phyloP scores from a whole-genome alignment of 331 rosid genomes.

The Malus hybrid region DNA sequence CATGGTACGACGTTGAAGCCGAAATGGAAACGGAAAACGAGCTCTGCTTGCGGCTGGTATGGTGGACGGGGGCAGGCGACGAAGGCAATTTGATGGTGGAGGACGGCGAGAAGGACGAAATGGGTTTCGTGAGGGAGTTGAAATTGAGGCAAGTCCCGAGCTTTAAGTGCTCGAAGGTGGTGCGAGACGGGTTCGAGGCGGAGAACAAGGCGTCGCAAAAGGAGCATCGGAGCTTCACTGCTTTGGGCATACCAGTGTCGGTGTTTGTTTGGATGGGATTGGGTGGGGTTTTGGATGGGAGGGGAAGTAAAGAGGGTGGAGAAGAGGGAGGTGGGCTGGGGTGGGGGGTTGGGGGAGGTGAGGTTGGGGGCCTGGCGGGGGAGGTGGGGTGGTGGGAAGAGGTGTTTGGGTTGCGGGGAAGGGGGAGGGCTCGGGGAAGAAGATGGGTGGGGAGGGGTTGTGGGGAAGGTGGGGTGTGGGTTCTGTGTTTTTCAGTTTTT shows the following conservation, averaged over 20 bases:
- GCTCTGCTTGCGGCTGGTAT: conserved; percentile 40
- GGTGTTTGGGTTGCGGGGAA: too few relatives aligned
- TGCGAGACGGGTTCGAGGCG: conserved; percentile 83
- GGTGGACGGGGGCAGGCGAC: conserved; percentile 11
- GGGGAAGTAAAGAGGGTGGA: too few relatives aligned
- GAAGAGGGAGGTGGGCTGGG: too few relatives aligned
- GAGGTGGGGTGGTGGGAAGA: too few relatives aligned
- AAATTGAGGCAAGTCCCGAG: conserved; percentile 95
- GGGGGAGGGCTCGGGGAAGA: too few relatives aligned
- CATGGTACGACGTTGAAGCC: conserved; percentile 33
- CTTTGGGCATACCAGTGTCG: conserved; percentile 71
- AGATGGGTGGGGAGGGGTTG: too few relatives aligned
- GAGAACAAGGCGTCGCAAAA: conserved; percentile 87
- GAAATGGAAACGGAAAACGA: conserved; percentile 19
- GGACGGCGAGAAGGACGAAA: conserved; percentile 54
- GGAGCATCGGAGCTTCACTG: conserved; percentile 77
- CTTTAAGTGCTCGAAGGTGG: conserved; percentile 87
- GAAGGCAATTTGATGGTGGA: conserved; percentile 21
- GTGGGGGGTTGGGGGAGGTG: too few relatives aligned
- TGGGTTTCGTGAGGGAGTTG: conserved; percentile 54
- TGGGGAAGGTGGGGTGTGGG: too few relatives aligned
- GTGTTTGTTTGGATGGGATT: conserved; percentile 9
- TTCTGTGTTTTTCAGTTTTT: too few relatives aligned
- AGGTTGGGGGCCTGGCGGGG: too few relatives aligned
- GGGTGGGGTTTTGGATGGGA: too few relatives aligned